These are phyloP conservation scores for Musa acuminata DNA, from an alignment of 176 grass and related monocot species.

Conservation along the genomic window DNA sequence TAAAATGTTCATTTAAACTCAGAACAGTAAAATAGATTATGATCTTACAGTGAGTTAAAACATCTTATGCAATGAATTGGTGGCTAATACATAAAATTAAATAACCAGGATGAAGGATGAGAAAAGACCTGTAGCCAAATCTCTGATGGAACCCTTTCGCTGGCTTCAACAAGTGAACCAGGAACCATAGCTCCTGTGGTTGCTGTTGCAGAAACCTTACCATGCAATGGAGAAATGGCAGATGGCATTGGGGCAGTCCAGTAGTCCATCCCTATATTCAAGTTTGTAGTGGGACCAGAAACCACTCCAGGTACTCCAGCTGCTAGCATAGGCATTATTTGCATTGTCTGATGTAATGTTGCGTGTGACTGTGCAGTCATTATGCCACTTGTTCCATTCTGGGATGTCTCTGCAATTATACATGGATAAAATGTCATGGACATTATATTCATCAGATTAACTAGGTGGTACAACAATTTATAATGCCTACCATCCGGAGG, in stretches of 20 bases:
- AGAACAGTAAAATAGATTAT: background rate
- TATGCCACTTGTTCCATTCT: constrained; percentile 10
- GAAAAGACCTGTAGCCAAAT: constrained; percentile 40
- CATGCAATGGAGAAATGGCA: constrained; percentile 28
- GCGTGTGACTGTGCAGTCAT: constrained; percentile 32
- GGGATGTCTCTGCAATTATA: constrained; percentile 23
- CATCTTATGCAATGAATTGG: too few species aligned
- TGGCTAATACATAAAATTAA: background rate
- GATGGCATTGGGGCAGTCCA: constrained; percentile 49
- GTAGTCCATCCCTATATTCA: constrained; percentile 79
- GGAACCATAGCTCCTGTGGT: constrained; percentile 19
- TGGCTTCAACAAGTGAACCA: constrained; percentile 5
- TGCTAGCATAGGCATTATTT: constrained; percentile 45
- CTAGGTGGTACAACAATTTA: constrained; percentile 5
- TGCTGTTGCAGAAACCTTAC: constrained; percentile 34
- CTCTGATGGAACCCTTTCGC: constrained; percentile 12
- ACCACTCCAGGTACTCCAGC: constrained; percentile 44
- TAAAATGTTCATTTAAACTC: background rate
- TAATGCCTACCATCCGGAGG: constrained; percentile 29
- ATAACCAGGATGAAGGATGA: background rate
- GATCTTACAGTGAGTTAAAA: background rate
- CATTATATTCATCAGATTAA: background rate
- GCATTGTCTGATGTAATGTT: constrained; percentile 43
- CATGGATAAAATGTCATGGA: constrained; percentile 4
- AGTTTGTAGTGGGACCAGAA: constrained; percentile 56